These are phyloP conservation scores for Fraxinus dipetala DNA, from an alignment of 305 asterid genomes.

Conservation along the genomic window DNA sequence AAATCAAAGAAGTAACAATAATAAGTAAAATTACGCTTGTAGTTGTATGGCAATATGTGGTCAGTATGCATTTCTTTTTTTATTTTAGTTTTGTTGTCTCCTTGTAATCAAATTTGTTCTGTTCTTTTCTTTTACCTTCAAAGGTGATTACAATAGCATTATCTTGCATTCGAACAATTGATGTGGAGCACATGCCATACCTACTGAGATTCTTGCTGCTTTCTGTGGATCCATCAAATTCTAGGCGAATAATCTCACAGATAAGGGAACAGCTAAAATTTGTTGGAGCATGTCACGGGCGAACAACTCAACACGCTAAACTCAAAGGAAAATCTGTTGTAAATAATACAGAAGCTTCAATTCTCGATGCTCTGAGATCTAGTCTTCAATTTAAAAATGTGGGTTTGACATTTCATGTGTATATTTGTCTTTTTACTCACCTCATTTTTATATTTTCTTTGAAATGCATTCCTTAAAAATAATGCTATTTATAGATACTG, in stretches of 20 bases:
- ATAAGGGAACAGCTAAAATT: slow-evolving; percentile 65
- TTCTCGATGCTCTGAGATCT: slow-evolving; percentile 73
- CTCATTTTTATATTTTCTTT: neutral
- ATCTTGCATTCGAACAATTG: slow-evolving; percentile 81
- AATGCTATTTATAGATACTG: slow-evolving; percentile 45
- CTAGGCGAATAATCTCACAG: slow-evolving; percentile 65
- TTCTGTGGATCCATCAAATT: slow-evolving; percentile 65
- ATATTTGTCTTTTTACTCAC: slow-evolving; percentile 6
- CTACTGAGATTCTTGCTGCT: slow-evolving; percentile 76
- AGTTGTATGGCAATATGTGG: slow-evolving; percentile 18
- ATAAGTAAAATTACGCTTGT: neutral
- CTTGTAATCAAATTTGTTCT: neutral
- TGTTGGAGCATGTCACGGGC: slow-evolving; percentile 47
- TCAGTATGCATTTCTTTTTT: slow-evolving; percentile 11
- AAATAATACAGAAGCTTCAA: slow-evolving; percentile 55
- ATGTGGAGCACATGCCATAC: slow-evolving; percentile 71
- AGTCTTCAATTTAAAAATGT: slow-evolving; percentile 77
- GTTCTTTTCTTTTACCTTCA: slow-evolving; percentile 12
- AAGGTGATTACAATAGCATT: slow-evolving; percentile 69
- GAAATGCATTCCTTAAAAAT: slow-evolving; percentile 15
- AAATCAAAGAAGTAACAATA: too few species aligned
- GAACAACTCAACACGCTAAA: slow-evolving; percentile 46
- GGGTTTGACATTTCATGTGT: slow-evolving; percentile 29
- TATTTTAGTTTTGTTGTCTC: neutral
- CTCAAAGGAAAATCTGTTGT: slow-evolving; percentile 62